phyloP scores from a whole-genome alignment of 2,329 filamentous ascomycete genomes.

The Sordariomycetes sp. region DNA sequence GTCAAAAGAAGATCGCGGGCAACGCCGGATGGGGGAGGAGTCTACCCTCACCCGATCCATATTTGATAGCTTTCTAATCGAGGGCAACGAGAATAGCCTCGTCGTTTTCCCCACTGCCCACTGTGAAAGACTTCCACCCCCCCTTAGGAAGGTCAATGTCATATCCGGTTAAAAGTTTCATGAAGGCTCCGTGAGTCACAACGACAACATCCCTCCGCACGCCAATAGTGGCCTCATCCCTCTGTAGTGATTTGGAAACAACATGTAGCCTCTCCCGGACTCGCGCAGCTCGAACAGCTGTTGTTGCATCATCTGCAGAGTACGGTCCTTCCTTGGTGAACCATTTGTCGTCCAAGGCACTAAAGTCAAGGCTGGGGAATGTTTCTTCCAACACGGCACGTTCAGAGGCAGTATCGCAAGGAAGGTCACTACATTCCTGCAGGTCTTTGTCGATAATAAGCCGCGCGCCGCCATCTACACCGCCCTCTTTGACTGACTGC shows the following conservation, averaged over 20 bases:
- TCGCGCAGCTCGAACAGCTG: conserved; percentile 7
- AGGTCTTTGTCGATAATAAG: conserved; percentile 11
- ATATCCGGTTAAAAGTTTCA: conserved; percentile 17
- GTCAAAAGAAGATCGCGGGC: too few relatives aligned
- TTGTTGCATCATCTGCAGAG: conserved; percentile 10
- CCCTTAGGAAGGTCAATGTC: conserved; percentile 19
- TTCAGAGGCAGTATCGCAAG: conserved; percentile 14
- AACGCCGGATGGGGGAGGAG: too few relatives aligned
- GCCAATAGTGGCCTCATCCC: neutral
- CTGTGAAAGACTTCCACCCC: conserved; percentile 16
- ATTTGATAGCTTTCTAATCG: too few relatives aligned
- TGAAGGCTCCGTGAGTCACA: conserved; percentile 20
- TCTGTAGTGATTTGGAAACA: conserved; percentile 5
- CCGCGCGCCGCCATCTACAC: conserved; percentile 1
- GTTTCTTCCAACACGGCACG: conserved; percentile 3
- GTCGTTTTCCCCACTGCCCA: conserved; percentile 4
- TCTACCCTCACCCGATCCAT: too few relatives aligned
- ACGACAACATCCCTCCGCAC: conserved; percentile 13
- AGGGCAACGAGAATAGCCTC: conserved; percentile 3
- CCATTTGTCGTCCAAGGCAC: conserved; percentile 8
- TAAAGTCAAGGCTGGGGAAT: conserved; percentile 10
- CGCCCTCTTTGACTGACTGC: neutral
- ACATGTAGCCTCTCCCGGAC: conserved; percentile 9
- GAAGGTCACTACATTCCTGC: conserved; percentile 15
- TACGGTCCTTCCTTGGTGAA: conserved; percentile 11